Base-by-base conservation (phyloP, 495 filamentous ascomycete species). In the Talaromyces borbonicus region DNA sequence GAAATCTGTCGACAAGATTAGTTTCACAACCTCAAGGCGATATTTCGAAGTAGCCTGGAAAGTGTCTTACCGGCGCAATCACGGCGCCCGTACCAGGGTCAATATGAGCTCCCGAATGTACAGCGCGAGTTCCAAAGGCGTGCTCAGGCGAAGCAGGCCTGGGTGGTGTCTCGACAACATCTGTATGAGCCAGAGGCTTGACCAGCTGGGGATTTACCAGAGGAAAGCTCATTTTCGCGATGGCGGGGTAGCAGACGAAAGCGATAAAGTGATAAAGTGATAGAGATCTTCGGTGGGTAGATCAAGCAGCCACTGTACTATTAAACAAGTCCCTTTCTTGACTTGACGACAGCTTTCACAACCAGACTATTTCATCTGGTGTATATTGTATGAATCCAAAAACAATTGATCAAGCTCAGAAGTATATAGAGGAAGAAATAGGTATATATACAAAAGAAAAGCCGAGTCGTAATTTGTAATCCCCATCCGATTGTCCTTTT, bases 21-120 rank as follows among this genome's bases (percentile, higher is more conserved):
- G n/a, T 24, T 3, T 7, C 11, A 20, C 19, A 14, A n/a, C 26
- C 14, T 25, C 33, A 6, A 15, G 8, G 2, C 2, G 19, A 19
- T 16, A 20, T 41, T 7, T 30, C 6, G 6, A 30, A 7, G 27
- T 30, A 30, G n/a, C n/a, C n/a, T n/a, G n/a, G 43, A 9, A 20
- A 12, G 4, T 14, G 20, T 62, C 73, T 49, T 59, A 84, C 80
- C 41, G 92, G 68, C 61, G 88, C 84, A 62, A 98, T 98, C 49
- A 98, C 92, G 52, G 92, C 92, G 47, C 92, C 92, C 20, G 90
- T 98, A 8, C 71, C 68, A 30, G 88, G 85, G 68, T 98, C 92
- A 62, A 93, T 86, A 52, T 83, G 85, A 33, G 87, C 67, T 35
- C 92, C 92, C 44, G 90, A 87, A 65, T 98, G 92, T 9, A 98